Evolutionary conservation across 306 rosid genomes (phyloP).

Genomic region (Mimosa pudica): DNA sequence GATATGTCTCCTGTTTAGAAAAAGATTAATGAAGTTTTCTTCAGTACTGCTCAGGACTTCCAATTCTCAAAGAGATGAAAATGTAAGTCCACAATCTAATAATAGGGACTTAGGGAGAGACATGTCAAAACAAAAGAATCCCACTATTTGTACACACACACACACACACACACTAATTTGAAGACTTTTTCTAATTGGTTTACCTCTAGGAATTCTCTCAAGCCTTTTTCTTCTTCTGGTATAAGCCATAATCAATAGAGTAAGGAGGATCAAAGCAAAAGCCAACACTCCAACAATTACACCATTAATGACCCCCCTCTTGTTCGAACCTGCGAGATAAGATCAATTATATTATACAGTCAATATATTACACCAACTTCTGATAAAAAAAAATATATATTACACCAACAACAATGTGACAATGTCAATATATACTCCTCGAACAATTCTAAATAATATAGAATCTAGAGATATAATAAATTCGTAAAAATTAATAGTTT

Average conservation of each 20-base stretch:
- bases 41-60: background rate
- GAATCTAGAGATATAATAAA: background rate
- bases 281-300: background rate
- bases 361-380: too few species aligned
- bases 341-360: background rate
- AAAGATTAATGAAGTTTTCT: background rate
- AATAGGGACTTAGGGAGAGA: background rate
- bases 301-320: background rate
- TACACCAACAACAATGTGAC: background rate
- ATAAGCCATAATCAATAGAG: background rate
- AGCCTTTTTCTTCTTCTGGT: background rate
- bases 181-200: background rate
- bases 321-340: background rate
- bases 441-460: background rate
- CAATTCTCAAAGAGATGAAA: too few species aligned
- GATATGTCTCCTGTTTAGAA: background rate
- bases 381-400: too few species aligned
- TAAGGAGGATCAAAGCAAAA: background rate
- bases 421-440: background rate
- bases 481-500: too few species aligned
- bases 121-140: background rate
- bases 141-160: background rate
- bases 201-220: background rate
- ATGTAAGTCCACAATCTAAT: background rate
- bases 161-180: background rate